phyloP scores from a whole-genome alignment of 2,329 filamentous ascomycete genomes.

The Alternaria longipes region DNA sequence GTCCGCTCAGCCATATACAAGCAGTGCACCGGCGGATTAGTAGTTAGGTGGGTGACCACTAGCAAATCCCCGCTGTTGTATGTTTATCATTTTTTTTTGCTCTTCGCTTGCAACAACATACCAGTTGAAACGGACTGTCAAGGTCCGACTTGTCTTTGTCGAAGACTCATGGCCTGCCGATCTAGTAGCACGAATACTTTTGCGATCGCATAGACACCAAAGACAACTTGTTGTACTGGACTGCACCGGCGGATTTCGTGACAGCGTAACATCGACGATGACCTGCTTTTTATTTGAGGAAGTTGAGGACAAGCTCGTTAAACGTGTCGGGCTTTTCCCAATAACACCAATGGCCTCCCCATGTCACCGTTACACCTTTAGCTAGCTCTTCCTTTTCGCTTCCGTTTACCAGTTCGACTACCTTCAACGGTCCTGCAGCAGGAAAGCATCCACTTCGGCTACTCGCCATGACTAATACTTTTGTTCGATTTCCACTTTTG shows the following conservation, averaged over 20 bases:
- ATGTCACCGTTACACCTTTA: slow-evolving; percentile 29
- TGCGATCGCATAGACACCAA: not conserved
- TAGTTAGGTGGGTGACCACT: no score
- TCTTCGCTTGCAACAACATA: no score
- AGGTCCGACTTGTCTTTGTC: not conserved
- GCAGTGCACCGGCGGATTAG: not conserved
- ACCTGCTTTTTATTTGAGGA: slow-evolving; percentile 8
- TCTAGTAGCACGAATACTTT: not conserved
- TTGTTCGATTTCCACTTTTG: slow-evolving; percentile 23
- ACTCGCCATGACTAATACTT: slow-evolving; percentile 37
- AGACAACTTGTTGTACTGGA: not conserved
- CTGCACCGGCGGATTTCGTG: not conserved
- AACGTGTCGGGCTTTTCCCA: slow-evolving; percentile 42
- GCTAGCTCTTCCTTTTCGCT: slow-evolving; percentile 18
- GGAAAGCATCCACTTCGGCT: slow-evolving; percentile 43
- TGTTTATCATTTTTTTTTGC: no score
- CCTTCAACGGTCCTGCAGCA: slow-evolving; percentile 34
- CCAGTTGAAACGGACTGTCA: no score
- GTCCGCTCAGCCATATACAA: not conserved
- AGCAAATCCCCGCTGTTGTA: no score
- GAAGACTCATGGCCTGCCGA: not conserved
- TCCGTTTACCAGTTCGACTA: slow-evolving; percentile 33
- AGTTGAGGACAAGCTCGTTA: slow-evolving; percentile 29
- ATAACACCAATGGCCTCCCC: slow-evolving; percentile 47
- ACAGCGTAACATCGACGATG: not conserved